phyloP scores from a whole-genome alignment of 1,139 yeast genomes.

The Pichia sp. region DNA sequence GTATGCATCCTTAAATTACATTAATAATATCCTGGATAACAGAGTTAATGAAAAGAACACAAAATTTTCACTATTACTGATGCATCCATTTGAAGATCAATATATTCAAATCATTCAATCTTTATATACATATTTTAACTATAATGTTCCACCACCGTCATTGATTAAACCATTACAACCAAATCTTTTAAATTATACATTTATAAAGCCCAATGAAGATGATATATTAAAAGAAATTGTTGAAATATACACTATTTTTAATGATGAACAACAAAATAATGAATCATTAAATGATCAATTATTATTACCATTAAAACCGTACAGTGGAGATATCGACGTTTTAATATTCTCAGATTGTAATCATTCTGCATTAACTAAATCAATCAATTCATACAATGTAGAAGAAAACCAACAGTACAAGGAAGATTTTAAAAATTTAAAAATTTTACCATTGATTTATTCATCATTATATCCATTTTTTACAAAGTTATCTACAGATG shows the following conservation, averaged over 20 bases:
- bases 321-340: background rate
- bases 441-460: background rate
- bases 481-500: background rate
- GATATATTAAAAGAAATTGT: background rate
- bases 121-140: background rate
- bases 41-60: background rate
- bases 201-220: background rate
- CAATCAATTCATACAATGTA: background rate
- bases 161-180: background rate
- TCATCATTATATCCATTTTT: background rate
- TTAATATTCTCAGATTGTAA: background rate
- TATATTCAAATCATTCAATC: conserved; percentile 1
- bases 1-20: background rate
- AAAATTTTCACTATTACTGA: background rate
- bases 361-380: background rate
- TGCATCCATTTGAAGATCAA: conserved; percentile 4
- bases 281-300: background rate
- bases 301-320: background rate
- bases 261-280: background rate
- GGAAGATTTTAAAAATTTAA: background rate
- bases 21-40: background rate
- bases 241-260: conserved; percentile 10
- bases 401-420: background rate
- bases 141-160: background rate
- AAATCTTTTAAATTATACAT: conserved; percentile 7